Conservation (phyloP, 768 basidiomycete species). For the Suillus weaverae region DNA sequence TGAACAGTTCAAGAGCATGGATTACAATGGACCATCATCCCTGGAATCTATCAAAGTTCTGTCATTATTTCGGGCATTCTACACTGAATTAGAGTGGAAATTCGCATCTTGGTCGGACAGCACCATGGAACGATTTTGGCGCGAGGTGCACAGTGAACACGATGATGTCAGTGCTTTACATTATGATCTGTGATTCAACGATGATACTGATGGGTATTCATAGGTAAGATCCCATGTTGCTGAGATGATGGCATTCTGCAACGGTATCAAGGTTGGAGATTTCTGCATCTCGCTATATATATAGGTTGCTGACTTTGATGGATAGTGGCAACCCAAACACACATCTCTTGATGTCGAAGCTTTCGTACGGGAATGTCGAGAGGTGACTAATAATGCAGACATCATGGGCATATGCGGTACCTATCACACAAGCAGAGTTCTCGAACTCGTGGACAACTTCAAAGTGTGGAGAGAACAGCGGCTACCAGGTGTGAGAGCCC, state of each 20-base stretch:
- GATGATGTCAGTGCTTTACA: conserved; percentile 56
- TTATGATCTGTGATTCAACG: conserved; percentile 2
- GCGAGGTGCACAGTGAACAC: conserved; percentile 71
- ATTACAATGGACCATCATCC: conserved; percentile 81
- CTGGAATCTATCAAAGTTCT: conserved; percentile 76
- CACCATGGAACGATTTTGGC: conserved; percentile 67
- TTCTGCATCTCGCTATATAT: neutral
- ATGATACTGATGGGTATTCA: conserved; percentile 5
- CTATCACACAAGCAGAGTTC: conserved; percentile 59
- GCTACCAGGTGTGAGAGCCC: conserved; percentile 71
- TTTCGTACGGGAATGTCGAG: conserved; percentile 68
- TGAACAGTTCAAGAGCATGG: conserved; percentile 59
- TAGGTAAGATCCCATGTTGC: conserved; percentile 77
- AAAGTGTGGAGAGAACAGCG: conserved; percentile 70
- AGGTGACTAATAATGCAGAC: conserved; percentile 55
- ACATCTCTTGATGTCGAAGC: conserved; percentile 59
- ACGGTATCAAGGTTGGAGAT: conserved; percentile 62
- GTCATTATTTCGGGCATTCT: conserved; percentile 67
- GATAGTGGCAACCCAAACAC: conserved; percentile 63
- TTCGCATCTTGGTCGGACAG: conserved; percentile 78
- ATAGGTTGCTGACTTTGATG: conserved; percentile 1
- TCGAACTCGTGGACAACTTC: conserved; percentile 62
- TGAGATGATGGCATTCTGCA: conserved; percentile 69
- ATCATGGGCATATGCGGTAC: conserved; percentile 72
- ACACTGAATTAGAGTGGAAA: conserved; percentile 76